Evolutionary conservation across 176 grass and related monocot genomes (phyloP).

Genomic region (Avena sativa): DNA sequence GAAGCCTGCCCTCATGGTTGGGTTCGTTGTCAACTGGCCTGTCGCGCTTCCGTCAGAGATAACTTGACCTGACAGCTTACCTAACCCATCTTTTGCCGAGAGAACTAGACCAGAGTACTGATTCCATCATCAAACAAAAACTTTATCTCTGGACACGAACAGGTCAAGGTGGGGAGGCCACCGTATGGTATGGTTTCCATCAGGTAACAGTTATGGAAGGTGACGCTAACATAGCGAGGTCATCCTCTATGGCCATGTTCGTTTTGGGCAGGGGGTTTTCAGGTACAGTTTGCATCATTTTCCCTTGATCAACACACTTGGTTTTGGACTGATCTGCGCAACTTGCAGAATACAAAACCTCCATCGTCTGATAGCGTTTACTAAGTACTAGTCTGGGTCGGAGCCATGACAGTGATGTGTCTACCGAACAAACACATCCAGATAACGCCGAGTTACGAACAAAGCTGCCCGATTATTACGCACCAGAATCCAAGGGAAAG

Average conservation of each 20-base stretch:
- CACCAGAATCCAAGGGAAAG: not conserved
- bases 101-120: not conserved
- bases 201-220: not conserved
- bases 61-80: not conserved
- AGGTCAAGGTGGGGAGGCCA: not conserved
- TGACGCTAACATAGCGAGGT: not conserved
- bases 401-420: not conserved
- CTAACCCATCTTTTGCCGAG: constrained; percentile 1
- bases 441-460: not conserved
- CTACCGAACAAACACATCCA: not conserved
- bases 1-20: not conserved
- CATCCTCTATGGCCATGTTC: not conserved
- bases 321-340: not conserved
- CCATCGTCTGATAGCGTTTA: not conserved
- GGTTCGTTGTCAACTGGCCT: not conserved
- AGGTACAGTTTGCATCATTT: not conserved
- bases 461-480: constrained; percentile 11
- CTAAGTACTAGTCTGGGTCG: not conserved
- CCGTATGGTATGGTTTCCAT: not conserved
- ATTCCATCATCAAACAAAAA: not conserved
- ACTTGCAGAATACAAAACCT: not conserved
- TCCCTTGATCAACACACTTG: not conserved
- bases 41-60: not conserved
- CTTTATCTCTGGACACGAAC: not conserved
- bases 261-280: not conserved